Evolutionary conservation across 768 basidiomycete species (phyloP).

Genomic region (Suillus hirtellus): DNA sequence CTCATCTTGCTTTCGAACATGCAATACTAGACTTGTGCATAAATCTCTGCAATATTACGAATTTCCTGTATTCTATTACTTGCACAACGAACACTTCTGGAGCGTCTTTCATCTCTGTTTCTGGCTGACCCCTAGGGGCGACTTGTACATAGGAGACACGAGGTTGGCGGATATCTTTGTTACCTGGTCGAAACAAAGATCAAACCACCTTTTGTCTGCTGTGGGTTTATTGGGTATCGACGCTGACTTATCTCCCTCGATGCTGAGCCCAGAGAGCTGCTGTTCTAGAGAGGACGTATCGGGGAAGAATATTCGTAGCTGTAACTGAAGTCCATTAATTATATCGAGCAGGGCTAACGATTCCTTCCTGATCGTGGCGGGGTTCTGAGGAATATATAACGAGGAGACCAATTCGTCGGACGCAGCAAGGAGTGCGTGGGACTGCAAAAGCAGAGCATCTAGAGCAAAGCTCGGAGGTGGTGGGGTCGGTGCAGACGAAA

Average conservation of each 20-base stretch:
- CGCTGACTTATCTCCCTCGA: slow-evolving; percentile 14
- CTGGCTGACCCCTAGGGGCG: background rate
- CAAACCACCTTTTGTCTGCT: slow-evolving; percentile 59
- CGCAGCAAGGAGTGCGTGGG: slow-evolving; percentile 50
- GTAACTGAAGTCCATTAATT: slow-evolving; percentile 38
- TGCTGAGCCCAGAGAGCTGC: slow-evolving; percentile 25
- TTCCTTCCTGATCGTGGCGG: slow-evolving; percentile 39
- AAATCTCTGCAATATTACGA: slow-evolving; percentile 6
- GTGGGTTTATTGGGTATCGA: slow-evolving; percentile 24
- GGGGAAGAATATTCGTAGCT: slow-evolving; percentile 28
- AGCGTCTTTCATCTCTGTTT: background rate
- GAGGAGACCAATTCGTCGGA: slow-evolving; percentile 70
- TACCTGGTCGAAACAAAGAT: slow-evolving; percentile 64
- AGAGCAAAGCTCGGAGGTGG: slow-evolving; percentile 32
- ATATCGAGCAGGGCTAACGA: slow-evolving; percentile 39
- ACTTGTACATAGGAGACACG: background rate
- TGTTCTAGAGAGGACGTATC: slow-evolving; percentile 24
- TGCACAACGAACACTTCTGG: background rate
- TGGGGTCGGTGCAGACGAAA: slow-evolving; percentile 35
- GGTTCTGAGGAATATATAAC: slow-evolving; percentile 64
- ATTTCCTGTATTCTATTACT: background rate
- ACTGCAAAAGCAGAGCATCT: slow-evolving; percentile 53
- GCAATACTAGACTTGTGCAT: background rate
- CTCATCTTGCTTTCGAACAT: slow-evolving; percentile 2
- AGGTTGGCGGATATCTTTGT: slow-evolving; percentile 40